Base-by-base conservation (phyloP, 148 eudicot genomes). In the Cornus kousa region DNA sequence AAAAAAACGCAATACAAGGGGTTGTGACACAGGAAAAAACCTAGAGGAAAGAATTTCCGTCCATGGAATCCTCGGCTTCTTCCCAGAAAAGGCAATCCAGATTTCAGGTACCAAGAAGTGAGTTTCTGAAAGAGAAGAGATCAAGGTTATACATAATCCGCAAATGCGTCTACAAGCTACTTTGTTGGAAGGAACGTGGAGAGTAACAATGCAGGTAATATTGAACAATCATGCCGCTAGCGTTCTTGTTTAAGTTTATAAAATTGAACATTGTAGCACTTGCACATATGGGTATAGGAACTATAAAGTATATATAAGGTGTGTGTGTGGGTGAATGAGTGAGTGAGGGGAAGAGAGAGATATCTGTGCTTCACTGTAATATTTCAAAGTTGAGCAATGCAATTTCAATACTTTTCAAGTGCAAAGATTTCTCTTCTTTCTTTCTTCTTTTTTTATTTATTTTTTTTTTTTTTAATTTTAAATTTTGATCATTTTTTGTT, bases 161-260 rank as follows among this genome's bases (percentile, higher is more conserved):
- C 72, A 81, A 65, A 74, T 89, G 92, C 66, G 53, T 89, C 67
- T 77, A 80, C 60, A 86, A 80, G 88, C 86, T 88, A 68, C 74
- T 87, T 12, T 90, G 90, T 70, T 90, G 90, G 93, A 84, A 77
- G 77, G 90, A 87, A 17, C 74, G 81, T 37, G 43, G n/a, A 57
- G 85, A 82, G 32, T 81, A 81, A 57, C 28, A 12, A 60, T 59
- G 76, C 50, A 2, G 35, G 62, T 50, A 50, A 50, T 2, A 53
- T 53, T 13, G 59, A 53, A 13, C 53, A 16, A 53, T 12, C 59
- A 12, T 53, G 17, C 19, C 28, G 28, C 28, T 28, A 28, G 28
- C 28, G 1, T 28, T 28, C 28, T 28, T 28, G 28, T 28, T 28
- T 28, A 28, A 28, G 28, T 28, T 28, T 28, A 28, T 28, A 28